Conservation (phyloP, 345 rosid species). For the Rhodamnia rubescens region DNA sequence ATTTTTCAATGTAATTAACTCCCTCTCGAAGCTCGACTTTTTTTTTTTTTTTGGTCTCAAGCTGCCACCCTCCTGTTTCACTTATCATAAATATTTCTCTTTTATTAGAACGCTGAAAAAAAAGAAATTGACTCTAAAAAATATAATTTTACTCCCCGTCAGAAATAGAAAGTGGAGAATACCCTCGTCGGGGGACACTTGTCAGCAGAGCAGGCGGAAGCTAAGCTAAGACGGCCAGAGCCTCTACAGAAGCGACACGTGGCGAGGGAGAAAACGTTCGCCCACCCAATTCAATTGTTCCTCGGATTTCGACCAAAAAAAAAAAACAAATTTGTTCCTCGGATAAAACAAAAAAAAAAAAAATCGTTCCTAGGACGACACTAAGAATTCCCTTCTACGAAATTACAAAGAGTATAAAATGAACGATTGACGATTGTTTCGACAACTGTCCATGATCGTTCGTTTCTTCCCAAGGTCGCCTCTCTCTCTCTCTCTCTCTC, state of each 20-base stretch:
- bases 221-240: neutral
- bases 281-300: neutral
- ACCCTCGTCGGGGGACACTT: neutral
- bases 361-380: neutral
- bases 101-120: neutral
- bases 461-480: neutral
- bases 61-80: neutral
- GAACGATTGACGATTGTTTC: neutral
- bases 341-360: neutral
- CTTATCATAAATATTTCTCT: neutral
- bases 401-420: neutral
- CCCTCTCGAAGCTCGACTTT: neutral
- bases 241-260: neutral
- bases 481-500: neutral
- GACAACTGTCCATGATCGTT: neutral
- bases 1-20: no score
- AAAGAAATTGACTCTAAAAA: neutral
- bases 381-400: neutral
- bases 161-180: no score
- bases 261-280: neutral
- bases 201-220: neutral
- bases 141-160: no score
- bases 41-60: neutral
- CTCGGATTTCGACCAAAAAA: neutral
- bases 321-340: no score